These are phyloP conservation scores for Pascua sp. DNA, from an alignment of 1,284 basidiomycete genomes.

Conservation along the genomic window DNA sequence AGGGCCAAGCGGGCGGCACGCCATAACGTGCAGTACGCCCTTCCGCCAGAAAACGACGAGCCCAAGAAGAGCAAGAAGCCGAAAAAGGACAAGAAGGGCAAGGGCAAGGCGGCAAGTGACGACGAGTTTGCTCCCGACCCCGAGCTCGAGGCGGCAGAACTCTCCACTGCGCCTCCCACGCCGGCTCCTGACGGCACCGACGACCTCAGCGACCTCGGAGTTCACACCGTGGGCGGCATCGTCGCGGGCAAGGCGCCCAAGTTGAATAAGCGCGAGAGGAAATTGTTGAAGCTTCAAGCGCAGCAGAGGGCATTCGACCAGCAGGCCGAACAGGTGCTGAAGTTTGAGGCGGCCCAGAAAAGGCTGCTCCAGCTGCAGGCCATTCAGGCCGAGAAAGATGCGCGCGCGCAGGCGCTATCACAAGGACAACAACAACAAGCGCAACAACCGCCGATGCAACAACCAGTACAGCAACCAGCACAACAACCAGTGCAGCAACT, in stretches of 20 bases:
- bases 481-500: background rate
- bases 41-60: background rate
- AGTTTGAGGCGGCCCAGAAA: too few species aligned
- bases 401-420: too few species aligned
- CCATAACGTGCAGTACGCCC: slow-evolving; percentile 1
- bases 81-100: slow-evolving; percentile 8
- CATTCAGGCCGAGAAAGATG: too few species aligned
- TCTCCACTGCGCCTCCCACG: background rate
- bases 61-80: background rate
- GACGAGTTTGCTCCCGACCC: background rate
- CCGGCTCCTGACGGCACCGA: background rate
- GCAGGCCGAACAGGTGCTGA: background rate
- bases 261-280: slow-evolving; percentile 6
- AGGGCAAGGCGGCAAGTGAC: slow-evolving; percentile 3
- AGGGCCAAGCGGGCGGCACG: background rate
- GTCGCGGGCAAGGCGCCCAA: background rate
- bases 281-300: background rate
- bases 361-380: too few species aligned
- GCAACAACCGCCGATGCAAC: background rate
- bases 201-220: slow-evolving; percentile 5
- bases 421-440: background rate
- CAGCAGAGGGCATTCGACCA: background rate
- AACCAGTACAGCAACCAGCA: background rate
- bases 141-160: background rate
- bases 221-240: background rate